Conservation (phyloP, 192 early-diverging fungal species). For the Backusella morwellensis region DNA sequence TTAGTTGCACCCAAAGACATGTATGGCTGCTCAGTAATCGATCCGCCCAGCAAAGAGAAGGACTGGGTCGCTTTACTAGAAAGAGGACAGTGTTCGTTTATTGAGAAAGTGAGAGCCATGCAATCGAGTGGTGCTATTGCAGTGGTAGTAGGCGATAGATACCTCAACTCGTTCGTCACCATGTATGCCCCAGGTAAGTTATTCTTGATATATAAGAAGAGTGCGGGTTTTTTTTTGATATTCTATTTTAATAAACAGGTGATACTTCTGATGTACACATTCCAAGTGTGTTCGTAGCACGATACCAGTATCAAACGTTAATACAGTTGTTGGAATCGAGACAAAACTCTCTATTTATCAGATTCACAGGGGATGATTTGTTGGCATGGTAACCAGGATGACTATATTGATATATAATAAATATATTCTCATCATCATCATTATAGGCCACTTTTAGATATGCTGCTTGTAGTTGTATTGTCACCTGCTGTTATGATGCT, state of each 20-base stretch:
- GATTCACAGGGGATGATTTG: conserved; percentile 42
- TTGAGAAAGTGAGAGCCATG: conserved; percentile 90
- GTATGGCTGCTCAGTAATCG: conserved; percentile 55
- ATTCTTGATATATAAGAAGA: not conserved
- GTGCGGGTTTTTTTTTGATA: not conserved
- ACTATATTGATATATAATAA: not conserved
- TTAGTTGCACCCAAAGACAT: conserved; percentile 54
- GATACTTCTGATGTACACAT: conserved; percentile 86
- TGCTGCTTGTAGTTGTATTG: conserved; percentile 79
- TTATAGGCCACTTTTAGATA: conserved; percentile 69
- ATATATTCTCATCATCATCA: not conserved
- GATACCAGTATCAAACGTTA: conserved; percentile 66
- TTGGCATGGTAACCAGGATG: conserved; percentile 34
- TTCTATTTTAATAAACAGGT: conserved; percentile 42
- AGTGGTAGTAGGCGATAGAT: conserved; percentile 86
- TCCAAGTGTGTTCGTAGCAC: conserved; percentile 86
- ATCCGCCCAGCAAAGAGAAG: conserved; percentile 28
- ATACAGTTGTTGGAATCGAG: conserved; percentile 27
- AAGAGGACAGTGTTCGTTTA: conserved; percentile 89
- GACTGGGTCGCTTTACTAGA: conserved; percentile 86
- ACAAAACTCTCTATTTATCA: conserved; percentile 25
- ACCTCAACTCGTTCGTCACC: conserved; percentile 75
- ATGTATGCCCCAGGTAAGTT: conserved; percentile 74
- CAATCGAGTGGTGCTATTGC: conserved; percentile 81
- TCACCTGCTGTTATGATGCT: conserved; percentile 80